phyloP scores from a whole-genome alignment of 176 grass and related monocot species.

The Oryza officinalis region DNA sequence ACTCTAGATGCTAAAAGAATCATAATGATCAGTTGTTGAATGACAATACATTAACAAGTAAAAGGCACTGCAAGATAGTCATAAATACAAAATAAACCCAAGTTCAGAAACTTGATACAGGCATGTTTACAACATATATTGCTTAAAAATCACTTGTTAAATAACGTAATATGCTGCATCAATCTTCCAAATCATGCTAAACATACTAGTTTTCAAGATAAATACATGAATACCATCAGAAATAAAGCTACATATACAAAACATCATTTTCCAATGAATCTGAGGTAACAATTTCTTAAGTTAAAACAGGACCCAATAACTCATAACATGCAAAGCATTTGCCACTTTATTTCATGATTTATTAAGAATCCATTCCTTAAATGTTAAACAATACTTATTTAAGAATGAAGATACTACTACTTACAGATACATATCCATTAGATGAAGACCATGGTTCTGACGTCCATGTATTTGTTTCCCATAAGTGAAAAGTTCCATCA shows the following conservation, averaged over 20 bases:
- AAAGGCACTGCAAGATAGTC: neutral
- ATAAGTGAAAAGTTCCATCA: conserved; percentile 94
- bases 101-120: neutral
- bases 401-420: conserved; percentile 30
- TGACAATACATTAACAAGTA: conserved; percentile 19
- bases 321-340: neutral
- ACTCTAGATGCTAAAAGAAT: neutral
- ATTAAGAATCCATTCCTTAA: neutral
- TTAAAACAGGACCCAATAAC: neutral
- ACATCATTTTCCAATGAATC: neutral
- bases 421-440: conserved; percentile 85
- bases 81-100: conserved; percentile 17
- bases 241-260: neutral
- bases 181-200: conserved; percentile 23
- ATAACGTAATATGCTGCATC: neutral
- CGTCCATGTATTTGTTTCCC: conserved; percentile 96
- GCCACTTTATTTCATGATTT: neutral
- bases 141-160: neutral
- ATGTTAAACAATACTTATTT: conserved; percentile 12
- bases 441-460: conserved; percentile 98
- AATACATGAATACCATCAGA: neutral
- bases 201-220: conserved; percentile 6
- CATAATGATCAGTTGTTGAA: neutral
- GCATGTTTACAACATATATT: neutral
- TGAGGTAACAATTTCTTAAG: neutral